phyloP scores from a whole-genome alignment of 2,329 filamentous ascomycete genomes.

The Zymoseptoria passerinii region DNA sequence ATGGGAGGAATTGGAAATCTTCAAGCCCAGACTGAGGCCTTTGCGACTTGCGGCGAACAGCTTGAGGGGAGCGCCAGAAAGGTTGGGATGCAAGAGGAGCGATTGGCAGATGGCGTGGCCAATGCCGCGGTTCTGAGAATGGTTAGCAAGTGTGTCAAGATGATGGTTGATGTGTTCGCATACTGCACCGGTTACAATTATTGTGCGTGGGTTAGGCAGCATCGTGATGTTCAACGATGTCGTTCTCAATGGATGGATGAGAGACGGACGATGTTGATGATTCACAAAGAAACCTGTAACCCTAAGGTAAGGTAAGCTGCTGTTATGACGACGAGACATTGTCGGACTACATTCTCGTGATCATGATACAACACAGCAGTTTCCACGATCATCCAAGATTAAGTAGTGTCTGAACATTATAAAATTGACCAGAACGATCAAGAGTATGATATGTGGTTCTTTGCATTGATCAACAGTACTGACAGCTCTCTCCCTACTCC shows the following conservation, averaged over 20 bases:
- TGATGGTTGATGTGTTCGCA: not conserved
- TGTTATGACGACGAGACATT: not conserved
- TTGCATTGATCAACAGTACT: not conserved
- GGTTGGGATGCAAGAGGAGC: conserved; percentile 20
- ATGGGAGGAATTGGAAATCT: conserved; percentile 6
- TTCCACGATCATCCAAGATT: not conserved
- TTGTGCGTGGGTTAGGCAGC: conserved; percentile 24
- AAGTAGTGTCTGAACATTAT: not conserved
- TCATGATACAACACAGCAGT: not conserved
- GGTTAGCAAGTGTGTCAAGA: conserved; percentile 1
- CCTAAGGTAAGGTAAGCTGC: not conserved
- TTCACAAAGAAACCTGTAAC: not conserved
- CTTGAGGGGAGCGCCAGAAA: conserved; percentile 19
- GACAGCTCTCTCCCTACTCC: not conserved
- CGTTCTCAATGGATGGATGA: not conserved
- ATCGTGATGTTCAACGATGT: conserved; percentile 7
- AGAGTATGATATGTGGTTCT: not conserved
- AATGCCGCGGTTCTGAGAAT: conserved; percentile 29
- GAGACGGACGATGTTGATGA: not conserved
- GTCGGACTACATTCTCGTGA: not conserved
- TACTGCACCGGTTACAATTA: conserved; percentile 31
- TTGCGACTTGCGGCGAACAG: conserved; percentile 29
- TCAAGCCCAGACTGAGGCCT: conserved; percentile 24
- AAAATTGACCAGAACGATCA: not conserved
- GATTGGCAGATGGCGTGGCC: conserved; percentile 29